These are phyloP conservation scores for Cynanchum wilfordii DNA, from an alignment of 257 asterid genomes.

Conservation along the genomic window DNA sequence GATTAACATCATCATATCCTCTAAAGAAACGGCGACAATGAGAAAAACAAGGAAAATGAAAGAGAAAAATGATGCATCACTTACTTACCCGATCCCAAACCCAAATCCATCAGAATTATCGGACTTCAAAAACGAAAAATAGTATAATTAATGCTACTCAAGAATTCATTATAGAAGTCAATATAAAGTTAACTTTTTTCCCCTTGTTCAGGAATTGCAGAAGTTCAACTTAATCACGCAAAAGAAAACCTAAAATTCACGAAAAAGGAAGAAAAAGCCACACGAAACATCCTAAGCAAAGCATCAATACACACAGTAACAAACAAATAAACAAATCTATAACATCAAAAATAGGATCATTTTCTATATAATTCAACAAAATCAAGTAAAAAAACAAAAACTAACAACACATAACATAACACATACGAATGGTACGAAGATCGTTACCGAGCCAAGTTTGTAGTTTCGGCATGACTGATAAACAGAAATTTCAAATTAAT, in stretches of 20 bases:
- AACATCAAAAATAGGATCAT: not conserved
- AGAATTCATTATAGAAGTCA: not conserved
- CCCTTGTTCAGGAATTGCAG: not conserved
- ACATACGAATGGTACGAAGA: conserved; percentile 38
- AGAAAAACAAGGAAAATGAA: not conserved
- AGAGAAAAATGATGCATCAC: not conserved
- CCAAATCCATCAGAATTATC: conserved; percentile 37
- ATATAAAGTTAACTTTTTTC: not conserved
- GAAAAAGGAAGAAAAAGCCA: conserved; percentile 33
- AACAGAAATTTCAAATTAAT: not conserved
- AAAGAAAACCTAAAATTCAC: conserved; percentile 24
- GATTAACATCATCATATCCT: not conserved
- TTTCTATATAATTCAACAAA: not conserved
- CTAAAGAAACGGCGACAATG: not conserved
- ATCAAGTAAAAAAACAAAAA: not conserved
- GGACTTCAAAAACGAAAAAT: not conserved
- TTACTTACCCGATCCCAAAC: conserved; percentile 43
- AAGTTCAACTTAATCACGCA: conserved; percentile 21
- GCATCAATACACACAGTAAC: conserved; percentile 20
- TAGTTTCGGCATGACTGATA: conserved; percentile 30
- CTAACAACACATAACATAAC: conserved; percentile 6
- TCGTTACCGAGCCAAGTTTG: conserved; percentile 44
- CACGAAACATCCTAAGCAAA: conserved; percentile 12
- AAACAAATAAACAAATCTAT: not conserved
- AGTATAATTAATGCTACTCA: not conserved